Evolutionary conservation across 2,329 filamentous ascomycete genomes (phyloP).

Genomic region (Ampelomyces quisqualis): DNA sequence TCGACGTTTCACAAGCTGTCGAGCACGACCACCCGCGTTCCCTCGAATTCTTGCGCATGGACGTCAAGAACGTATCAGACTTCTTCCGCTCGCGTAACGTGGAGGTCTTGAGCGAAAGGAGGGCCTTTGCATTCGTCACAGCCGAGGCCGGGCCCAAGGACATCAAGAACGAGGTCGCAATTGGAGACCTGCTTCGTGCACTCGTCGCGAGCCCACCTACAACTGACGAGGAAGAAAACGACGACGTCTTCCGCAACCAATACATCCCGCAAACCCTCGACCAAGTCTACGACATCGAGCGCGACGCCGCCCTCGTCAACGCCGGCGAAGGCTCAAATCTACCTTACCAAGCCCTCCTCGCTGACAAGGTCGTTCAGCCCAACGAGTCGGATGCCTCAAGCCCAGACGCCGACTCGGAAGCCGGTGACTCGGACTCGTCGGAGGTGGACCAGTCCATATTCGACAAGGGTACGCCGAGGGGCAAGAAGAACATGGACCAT

Average conservation of each 20-base stretch:
- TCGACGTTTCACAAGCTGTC: constrained; percentile 96
- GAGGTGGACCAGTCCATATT: constrained; percentile 38
- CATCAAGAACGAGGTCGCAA: constrained; percentile 59
- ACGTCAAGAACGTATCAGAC: constrained; percentile 93
- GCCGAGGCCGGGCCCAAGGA: constrained; percentile 55
- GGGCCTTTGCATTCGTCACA: constrained; percentile 83
- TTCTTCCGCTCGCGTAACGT: constrained; percentile 89
- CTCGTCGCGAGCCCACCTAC: constrained; percentile 60
- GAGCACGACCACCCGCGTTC: constrained; percentile 94
- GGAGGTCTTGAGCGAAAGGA: constrained; percentile 73
- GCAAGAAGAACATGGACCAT: constrained; percentile 76
- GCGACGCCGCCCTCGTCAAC: constrained; percentile 76
- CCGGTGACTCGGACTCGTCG: constrained; percentile 18
- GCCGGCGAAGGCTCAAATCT: constrained; percentile 74
- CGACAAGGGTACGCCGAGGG: constrained; percentile 37
- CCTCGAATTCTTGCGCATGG: constrained; percentile 93
- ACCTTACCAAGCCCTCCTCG: constrained; percentile 81
- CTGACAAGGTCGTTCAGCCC: constrained; percentile 58
- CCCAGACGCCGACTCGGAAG: constrained; percentile 18
- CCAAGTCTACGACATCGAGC: constrained; percentile 94
- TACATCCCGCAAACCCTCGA: constrained; percentile 96
- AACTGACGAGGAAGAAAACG: constrained; percentile 69
- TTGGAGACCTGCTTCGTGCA: constrained; percentile 64
- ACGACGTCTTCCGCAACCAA: constrained; percentile 91
- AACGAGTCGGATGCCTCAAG: constrained; percentile 49